These are phyloP conservation scores for Yamadazyma kitorensis DNA, from an alignment of 805 yeast species.

Conservation along the genomic window DNA sequence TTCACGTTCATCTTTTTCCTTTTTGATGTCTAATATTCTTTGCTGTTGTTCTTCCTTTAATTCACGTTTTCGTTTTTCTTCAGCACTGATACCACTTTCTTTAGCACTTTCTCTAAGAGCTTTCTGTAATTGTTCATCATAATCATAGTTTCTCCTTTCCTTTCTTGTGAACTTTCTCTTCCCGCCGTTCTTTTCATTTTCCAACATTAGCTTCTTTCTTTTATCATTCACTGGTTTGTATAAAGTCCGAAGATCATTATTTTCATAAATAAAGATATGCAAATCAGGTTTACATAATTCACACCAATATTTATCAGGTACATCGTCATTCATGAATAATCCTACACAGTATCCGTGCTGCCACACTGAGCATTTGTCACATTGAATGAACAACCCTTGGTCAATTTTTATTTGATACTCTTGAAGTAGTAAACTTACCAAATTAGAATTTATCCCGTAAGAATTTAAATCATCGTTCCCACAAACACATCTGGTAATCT, in stretches of 20 bases:
- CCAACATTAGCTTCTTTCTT: conserved; percentile 31
- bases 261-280: conserved; percentile 50
- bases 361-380: conserved; percentile 94
- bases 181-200: conserved; percentile 14
- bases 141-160: conserved; percentile 34
- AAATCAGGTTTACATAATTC: conserved; percentile 85
- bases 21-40: neutral
- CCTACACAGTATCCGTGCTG: conserved; percentile 98
- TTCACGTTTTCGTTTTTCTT: neutral
- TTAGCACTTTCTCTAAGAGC: conserved; percentile 56
- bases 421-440: conserved; percentile 22
- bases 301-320: conserved; percentile 95
- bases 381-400: conserved; percentile 71
- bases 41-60: neutral
- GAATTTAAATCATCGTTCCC: conserved; percentile 36
- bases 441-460: conserved; percentile 20
- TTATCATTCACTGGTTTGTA: conserved; percentile 42
- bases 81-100: conserved; percentile 1
- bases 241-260: conserved; percentile 27
- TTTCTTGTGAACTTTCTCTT: conserved; percentile 21
- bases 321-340: conserved; percentile 63
- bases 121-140: conserved; percentile 42
- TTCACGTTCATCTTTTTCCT: neutral
- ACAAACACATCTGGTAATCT: conserved; percentile 43
- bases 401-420: conserved; percentile 41